Evolutionary conservation across 306 rosid species (phyloP), one percentile per base, ranked within the genome.

Genomic region (Prunus mume): DNA sequence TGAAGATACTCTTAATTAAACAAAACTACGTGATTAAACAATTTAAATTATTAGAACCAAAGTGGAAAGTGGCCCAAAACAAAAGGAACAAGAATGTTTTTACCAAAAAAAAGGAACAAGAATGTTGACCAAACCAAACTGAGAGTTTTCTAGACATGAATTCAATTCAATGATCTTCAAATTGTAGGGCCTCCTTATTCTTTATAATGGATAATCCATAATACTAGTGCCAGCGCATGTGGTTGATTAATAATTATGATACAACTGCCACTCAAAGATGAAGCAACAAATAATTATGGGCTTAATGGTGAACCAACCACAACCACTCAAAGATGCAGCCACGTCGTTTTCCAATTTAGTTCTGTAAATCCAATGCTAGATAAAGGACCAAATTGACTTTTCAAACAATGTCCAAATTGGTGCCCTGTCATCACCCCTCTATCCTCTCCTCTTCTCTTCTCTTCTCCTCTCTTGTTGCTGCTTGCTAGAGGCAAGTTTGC

Each of bases 171-270:
- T 0, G 43, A 6, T 34, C 9, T 34, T 34, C 9, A 34, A 34
- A 34, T 34, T 34, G 43, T 34, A 34, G 43, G 43, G 9, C 43
- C 43, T 6, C 9, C 43, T 6, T 34, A 34, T 34, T 34, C 43
- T 34, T 34, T 34, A 1, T 6, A 6, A 20, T 3, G 30, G 14
- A 32, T 19, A 3, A 5, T 68, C 17, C 68, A 3, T 34, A 34
- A 34, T 34, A 34, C 43, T 6, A n/a, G 3, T 2, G 58, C 30
- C 77, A 27, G 61, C 19, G 30, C 19, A 25, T 18, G 27, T 17
- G 77, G 58, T 61, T 17, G 58, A 45, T 18, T 12, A 73, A 73
- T 61, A 61, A 73, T 73, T 52, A 10, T 3, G 25, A 15, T 18
- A 27, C 18, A 73, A 18, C 18, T 60, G 51, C 28, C 77, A 73